phyloP scores from a whole-genome alignment of 225 moss, liverwort and hornwort species.

The Neckera pumila region DNA sequence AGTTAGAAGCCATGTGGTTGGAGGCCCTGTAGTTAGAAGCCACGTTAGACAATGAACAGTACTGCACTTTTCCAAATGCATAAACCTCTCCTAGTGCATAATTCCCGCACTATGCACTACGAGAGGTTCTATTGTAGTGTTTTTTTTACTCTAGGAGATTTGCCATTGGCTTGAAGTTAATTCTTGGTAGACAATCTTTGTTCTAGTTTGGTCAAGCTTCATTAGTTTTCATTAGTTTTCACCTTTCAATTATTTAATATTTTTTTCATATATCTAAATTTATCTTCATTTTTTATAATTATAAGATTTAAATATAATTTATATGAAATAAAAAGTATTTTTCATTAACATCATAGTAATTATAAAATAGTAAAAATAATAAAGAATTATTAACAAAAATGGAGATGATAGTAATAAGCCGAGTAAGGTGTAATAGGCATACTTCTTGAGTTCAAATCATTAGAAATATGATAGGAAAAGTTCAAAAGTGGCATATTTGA shows the following conservation, averaged over 20 bases:
- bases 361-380: not conserved
- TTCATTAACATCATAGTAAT: not conserved
- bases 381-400: not conserved
- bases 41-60: no score
- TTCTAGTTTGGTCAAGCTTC: no score
- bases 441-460: not conserved
- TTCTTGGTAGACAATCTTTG: no score
- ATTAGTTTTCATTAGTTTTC: no score
- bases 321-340: not conserved
- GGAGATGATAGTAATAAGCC: not conserved
- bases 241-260: not conserved
- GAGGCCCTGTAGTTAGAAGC: no score
- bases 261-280: not conserved
- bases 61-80: no score
- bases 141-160: not conserved
- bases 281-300: no score
- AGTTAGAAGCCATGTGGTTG: no score
- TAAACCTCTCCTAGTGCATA: no score
- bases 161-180: not conserved
- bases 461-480: not conserved
- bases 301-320: not conserved
- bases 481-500: not conserved
- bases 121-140: no score
- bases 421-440: fast-evolving
- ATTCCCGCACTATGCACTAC: no score